Base-by-base conservation (phyloP, 495 filamentous ascomycete genomes). In the Aspergillus ostianus region DNA sequence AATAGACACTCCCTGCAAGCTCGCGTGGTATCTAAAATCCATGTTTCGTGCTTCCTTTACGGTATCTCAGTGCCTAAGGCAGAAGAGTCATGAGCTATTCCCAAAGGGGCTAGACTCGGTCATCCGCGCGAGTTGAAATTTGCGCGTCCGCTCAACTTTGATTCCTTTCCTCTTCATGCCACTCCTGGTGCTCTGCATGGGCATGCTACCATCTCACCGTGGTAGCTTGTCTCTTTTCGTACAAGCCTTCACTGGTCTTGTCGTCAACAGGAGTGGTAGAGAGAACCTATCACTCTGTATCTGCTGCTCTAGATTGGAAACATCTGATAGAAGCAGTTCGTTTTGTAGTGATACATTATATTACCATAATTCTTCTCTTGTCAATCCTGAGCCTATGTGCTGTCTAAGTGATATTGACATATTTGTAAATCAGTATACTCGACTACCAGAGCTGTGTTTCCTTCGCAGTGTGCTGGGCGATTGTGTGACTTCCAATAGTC, bases 281-380 rank as follows among this genome's bases (percentile, higher is more conserved):
- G 51, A 73, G 64, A 77, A 87, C 69, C 66, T 67, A 68, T 85
- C 88, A 84, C 86, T 88, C 90, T 87, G 91, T 96, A 96, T 96
- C 91, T 96, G 84, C 91, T 92, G 87, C 91, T 90, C 86, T 91
- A 82, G 36, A 90, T 86, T 82, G 77, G 70, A 63, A 67, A 80
- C 73, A 82, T 78, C 71, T 92, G 90, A 92, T 83, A 82, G 84
- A 82, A 84, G 89, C 84, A 85, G 90, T 85, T 93, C 90, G 90
- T 82, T 80, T 80, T 78, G 77, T 76, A 76, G 77, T 80, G 77
- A 80, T 74, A 80, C 77, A 80, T 80, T 72, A 64, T 63, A 69
- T 61, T 64, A 64, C 63, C 64, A 53, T 53, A 7, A 53, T 65
- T 53, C 29, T 50, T 62, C 20, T 64, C n/a, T 49, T 50, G 18